A percentile compares a stretch with the other conserved stretches of the same genome.
Conservation (phyloP, 2,329 filamentous ascomycete species). For the Colletotrichum graminicola region DNA sequence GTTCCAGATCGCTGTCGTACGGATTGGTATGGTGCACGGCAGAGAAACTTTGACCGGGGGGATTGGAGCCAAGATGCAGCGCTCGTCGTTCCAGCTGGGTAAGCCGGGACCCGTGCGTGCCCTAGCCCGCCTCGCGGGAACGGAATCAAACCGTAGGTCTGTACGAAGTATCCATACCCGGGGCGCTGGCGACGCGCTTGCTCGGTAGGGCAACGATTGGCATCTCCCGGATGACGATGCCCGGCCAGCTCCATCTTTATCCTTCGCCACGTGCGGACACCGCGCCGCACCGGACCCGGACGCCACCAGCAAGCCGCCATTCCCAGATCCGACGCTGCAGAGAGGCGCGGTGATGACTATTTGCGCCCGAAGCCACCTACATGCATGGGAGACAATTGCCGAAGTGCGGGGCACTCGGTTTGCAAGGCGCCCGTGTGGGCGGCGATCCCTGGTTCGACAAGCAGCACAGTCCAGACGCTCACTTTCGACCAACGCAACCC, state of each 20-base stretch:
- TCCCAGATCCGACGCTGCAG: not conserved
- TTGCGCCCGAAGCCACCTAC: not conserved
- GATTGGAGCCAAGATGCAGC: not conserved
- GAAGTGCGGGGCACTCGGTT: not conserved
- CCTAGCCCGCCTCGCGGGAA: slow-evolving; percentile 10
- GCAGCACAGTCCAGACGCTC: not conserved
- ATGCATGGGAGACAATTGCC: not conserved
- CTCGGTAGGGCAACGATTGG: slow-evolving; percentile 19
- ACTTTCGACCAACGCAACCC: not conserved
- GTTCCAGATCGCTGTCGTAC: not conserved
- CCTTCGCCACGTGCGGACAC: slow-evolving; percentile 17
- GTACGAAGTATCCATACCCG: not conserved
- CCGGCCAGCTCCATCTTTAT: slow-evolving; percentile 10
- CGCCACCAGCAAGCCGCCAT: not conserved
- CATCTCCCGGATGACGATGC: slow-evolving; percentile 5
- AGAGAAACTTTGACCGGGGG: not conserved
- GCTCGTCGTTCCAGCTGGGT: not conserved
- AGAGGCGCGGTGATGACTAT: not conserved
- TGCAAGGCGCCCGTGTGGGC: slow-evolving; percentile 4
- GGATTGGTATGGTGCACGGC: not conserved
- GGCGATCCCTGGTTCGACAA: slow-evolving; percentile 2
- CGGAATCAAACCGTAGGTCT: not conserved
- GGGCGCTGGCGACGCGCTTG: slow-evolving; percentile 20
- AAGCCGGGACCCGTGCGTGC: not conserved
- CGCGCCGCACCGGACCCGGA: not conserved